Base-by-base conservation (phyloP, 306 rosid genomes). In the Carpinus viminea region DNA sequence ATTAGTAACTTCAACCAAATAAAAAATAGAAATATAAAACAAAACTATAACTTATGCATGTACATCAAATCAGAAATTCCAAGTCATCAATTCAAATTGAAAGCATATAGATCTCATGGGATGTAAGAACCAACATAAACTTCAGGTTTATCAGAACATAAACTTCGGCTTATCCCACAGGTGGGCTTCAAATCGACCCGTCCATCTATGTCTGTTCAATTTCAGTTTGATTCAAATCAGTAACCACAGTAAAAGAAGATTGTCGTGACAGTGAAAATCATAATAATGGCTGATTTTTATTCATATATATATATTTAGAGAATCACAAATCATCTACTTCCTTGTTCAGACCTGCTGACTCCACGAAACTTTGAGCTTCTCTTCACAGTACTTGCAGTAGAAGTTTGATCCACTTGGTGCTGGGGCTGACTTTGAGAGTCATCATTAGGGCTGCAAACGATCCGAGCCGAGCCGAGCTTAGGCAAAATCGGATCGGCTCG, bases 111-210 rank as follows among this genome's bases (percentile, higher is more conserved):
- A 79, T 73, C 78, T 38, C 43, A 21, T 36, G 66, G 18, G 50
- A 11, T 38, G 28, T 3, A 55, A 3, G n/a, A n/a, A n/a, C 5
- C 8, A 45, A 68, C 5, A 43, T 9, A 43, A 45, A 8, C 2
- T 68, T 24, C 38, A 45, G 17, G 13, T 43, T 68, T 9, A 57
- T 69, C 15, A 38, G 45, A 53, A 38, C n/a, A 20, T 18, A 59
- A 47, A n/a, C n/a, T n/a, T n/a, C 48, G 90, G 94, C 83, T 94
- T 92, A 83, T 92, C 98, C 98, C 96, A 92, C 72, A 94, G 80
- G 82, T 94, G 98, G 24, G 97, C 98, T 88, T 93, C 97, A 79
- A 70, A 93, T n/a, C 96, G 73, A 54, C 98, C 98, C 0, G 96
- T 93, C 97, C 98, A 94, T 83, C 93, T 88, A 83, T 94, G 98